A percentile compares a stretch with the other conserved stretches of the same genome.
These are phyloP conservation scores for Xylariaceae sp. DNA, from an alignment of 2,329 filamentous ascomycete genomes.

Conservation along the genomic window DNA sequence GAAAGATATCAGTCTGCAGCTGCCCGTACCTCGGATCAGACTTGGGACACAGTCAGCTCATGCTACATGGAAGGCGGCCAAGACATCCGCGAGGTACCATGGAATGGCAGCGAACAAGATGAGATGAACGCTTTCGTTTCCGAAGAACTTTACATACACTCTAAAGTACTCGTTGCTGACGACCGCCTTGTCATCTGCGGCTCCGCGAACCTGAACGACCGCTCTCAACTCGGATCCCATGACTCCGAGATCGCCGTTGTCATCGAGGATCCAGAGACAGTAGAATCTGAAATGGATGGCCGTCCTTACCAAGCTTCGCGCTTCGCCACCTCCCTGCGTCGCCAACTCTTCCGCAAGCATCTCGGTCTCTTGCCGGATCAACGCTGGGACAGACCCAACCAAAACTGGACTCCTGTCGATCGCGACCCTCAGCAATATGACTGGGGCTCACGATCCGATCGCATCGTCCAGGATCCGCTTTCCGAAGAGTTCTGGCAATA, in stretches of 20 bases:
- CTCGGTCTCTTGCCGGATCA: slow-evolving; percentile 79
- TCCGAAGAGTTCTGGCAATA: slow-evolving; percentile 64
- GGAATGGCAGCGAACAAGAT: slow-evolving; percentile 52
- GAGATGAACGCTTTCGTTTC: slow-evolving; percentile 62
- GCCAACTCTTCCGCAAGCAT: slow-evolving; percentile 88
- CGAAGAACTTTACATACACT: slow-evolving; percentile 73
- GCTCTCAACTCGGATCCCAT: slow-evolving; percentile 78
- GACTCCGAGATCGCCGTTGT: slow-evolving; percentile 90
- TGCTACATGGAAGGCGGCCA: slow-evolving; percentile 81
- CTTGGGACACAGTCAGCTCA: slow-evolving; percentile 72
- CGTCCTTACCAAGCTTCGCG: slow-evolving; percentile 67
- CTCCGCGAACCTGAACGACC: slow-evolving; percentile 88
- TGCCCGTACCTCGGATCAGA: slow-evolving; percentile 48
- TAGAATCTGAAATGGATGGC: slow-evolving; percentile 73
- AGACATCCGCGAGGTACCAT: slow-evolving; percentile 60
- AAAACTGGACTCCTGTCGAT: slow-evolving; percentile 74
- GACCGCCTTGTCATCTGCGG: slow-evolving; percentile 84
- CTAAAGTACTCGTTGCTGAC: slow-evolving; percentile 86
- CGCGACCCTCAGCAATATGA: slow-evolving; percentile 70
- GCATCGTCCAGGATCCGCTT: slow-evolving; percentile 72
- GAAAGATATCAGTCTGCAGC: slow-evolving; percentile 72
- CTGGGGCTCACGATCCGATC: slow-evolving; percentile 65
- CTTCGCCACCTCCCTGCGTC: slow-evolving; percentile 77
- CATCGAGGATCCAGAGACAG: slow-evolving; percentile 71
- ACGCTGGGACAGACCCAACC: slow-evolving; percentile 61